These are phyloP conservation scores for Venturia aucupariae DNA, from an alignment of 2,329 filamentous ascomycete genomes.

Conservation along the genomic window DNA sequence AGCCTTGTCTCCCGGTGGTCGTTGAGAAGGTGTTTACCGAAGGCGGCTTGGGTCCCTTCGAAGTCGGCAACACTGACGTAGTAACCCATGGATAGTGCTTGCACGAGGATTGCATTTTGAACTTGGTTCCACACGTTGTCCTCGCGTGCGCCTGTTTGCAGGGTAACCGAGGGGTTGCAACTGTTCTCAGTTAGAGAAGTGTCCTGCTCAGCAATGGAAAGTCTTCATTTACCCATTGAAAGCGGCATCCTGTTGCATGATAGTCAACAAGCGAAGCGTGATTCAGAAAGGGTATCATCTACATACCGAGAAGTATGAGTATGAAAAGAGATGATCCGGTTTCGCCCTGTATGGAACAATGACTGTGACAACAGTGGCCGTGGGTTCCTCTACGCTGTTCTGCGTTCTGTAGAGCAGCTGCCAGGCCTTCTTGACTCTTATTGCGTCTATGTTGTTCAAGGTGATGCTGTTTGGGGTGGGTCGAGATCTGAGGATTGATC, in stretches of 20 bases:
- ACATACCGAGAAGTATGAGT: slow-evolving; percentile 11
- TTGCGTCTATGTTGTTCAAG: slow-evolving; percentile 10
- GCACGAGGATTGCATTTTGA: slow-evolving; percentile 6
- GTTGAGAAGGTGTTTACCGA: neutral
- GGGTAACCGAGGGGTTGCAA: slow-evolving; percentile 12
- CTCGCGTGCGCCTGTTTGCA: slow-evolving; percentile 9
- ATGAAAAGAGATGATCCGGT: slow-evolving; percentile 10
- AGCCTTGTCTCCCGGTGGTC: neutral
- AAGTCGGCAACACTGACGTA: slow-evolving; percentile 11
- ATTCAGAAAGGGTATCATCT: neutral
- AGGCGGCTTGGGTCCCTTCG: slow-evolving; percentile 8
- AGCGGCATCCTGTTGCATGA: slow-evolving; percentile 4
- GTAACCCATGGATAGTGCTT: slow-evolving; percentile 7
- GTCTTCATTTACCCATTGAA: slow-evolving; percentile 6
- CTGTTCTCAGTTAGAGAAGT: neutral
- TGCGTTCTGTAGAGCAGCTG: slow-evolving; percentile 14
- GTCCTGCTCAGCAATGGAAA: too few relatives aligned
- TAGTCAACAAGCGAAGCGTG: neutral
- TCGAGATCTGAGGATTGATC: slow-evolving; percentile 10
- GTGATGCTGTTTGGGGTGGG: slow-evolving; percentile 7
- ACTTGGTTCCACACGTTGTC: slow-evolving; percentile 11
- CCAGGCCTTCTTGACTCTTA: slow-evolving; percentile 9
- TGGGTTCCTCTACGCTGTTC: slow-evolving; percentile 14
- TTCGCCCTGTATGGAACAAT: slow-evolving; percentile 11
- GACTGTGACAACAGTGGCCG: slow-evolving; percentile 11